phyloP scores from a whole-genome alignment of 768 basidiomycete species.

The Boletus bicolor region DNA sequence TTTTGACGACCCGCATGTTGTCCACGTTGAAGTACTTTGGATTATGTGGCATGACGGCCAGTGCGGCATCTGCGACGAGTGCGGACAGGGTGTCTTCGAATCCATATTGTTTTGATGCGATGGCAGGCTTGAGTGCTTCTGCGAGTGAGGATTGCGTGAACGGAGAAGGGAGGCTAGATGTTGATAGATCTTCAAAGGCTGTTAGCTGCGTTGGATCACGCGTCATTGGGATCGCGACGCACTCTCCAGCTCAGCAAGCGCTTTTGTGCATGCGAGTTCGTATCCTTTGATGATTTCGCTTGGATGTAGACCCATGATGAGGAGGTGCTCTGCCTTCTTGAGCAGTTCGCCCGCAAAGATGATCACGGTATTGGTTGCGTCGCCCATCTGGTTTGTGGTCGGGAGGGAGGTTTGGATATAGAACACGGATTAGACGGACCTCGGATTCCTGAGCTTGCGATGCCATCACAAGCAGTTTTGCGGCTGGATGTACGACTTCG shows the following conservation, averaged over 20 bases:
- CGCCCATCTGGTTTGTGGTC: conserved; percentile 73
- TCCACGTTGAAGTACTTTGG: conserved; percentile 96
- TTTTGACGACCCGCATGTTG: conserved; percentile 97
- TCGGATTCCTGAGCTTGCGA: conserved; percentile 95
- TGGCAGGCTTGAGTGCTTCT: conserved; percentile 81
- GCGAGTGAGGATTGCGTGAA: conserved; percentile 66
- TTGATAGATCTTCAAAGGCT: conserved; percentile 56
- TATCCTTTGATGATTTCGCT: conserved; percentile 95
- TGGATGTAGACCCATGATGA: conserved; percentile 96
- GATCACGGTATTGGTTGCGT: conserved; percentile 92
- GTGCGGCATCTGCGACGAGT: conserved; percentile 89
- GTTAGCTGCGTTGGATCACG: conserved; percentile 14
- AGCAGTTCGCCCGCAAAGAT: conserved; percentile 94
- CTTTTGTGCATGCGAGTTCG: conserved; percentile 84
- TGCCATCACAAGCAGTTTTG: conserved; percentile 98
- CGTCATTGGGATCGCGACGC: conserved; percentile 41
- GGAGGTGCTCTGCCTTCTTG: conserved; percentile 87
- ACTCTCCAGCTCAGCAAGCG: conserved; percentile 88
- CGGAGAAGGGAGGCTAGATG: conserved; percentile 65
- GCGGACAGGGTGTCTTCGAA: conserved; percentile 77
- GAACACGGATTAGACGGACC: conserved; percentile 43
- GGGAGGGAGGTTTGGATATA: not conserved
- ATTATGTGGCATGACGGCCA: conserved; percentile 87
- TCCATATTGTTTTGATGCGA: conserved; percentile 97
- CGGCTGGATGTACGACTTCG: conserved; percentile 98